phyloP scores from a whole-genome alignment of 805 yeast genomes.

The Candida xiaguanensis region DNA sequence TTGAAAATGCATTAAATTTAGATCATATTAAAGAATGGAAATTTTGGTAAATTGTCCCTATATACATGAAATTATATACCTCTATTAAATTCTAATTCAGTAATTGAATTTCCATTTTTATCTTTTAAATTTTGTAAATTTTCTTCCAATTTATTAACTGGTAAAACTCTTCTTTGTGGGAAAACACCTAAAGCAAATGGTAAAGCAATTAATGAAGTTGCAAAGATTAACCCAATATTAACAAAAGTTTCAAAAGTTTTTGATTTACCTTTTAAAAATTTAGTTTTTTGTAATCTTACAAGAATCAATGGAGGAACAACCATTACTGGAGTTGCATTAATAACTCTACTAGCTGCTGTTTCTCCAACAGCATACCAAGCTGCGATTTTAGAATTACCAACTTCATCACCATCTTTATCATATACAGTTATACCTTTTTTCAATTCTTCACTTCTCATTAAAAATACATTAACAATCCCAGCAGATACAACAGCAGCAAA shows the following conservation, averaged over 20 bases:
- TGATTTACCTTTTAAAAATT: constrained; percentile 65
- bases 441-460: constrained; percentile 95
- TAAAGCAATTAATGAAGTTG: constrained; percentile 79
- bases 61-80: constrained; percentile 62
- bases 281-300: constrained; percentile 66
- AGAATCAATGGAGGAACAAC: constrained; percentile 88
- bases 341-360: constrained; percentile 91
- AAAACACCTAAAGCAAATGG: constrained; percentile 95
- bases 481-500: constrained; percentile 99
- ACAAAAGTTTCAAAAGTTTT: constrained; percentile 59
- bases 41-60: constrained; percentile 47
- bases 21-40: constrained; percentile 47
- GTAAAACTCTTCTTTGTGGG: constrained; percentile 78
- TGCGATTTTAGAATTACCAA: constrained; percentile 73
- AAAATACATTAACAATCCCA: constrained; percentile 91
- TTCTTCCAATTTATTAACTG: constrained; percentile 59
- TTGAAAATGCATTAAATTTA: constrained; percentile 47
- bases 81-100: constrained; percentile 79
- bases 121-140: constrained; percentile 60
- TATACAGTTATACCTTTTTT: constrained; percentile 76
- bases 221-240: constrained; percentile 83
- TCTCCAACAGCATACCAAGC: constrained; percentile 94
- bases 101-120: constrained; percentile 53
- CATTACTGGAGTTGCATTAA: constrained; percentile 97
- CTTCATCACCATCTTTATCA: constrained; percentile 58